A percentile compares a stretch with the other conserved stretches of the same genome.
These are phyloP conservation scores for Solanum gracilifrons DNA, from an alignment of 257 asterid species.

Conservation along the genomic window DNA sequence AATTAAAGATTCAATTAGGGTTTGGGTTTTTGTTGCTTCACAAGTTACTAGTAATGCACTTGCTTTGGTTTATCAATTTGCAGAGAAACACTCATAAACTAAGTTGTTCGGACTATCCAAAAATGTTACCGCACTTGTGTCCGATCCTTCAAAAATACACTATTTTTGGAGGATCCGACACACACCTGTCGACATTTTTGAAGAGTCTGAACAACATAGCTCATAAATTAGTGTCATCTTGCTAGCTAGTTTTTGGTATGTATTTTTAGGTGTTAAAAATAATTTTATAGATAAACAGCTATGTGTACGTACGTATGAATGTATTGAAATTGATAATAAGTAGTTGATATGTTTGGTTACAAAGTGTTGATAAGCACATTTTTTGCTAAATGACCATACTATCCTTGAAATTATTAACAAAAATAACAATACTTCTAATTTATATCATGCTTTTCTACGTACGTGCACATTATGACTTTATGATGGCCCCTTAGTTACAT, in stretches of 20 bases:
- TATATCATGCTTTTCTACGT: no score
- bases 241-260: neutral
- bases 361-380: neutral
- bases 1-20: conserved; percentile 37
- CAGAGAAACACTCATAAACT: conserved; percentile 19
- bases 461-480: no score
- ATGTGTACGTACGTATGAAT: neutral
- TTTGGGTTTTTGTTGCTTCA: conserved; percentile 42
- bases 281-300: neutral
- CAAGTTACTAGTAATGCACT: conserved; percentile 63
- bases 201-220: neutral
- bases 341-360: neutral
- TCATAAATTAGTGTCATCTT: neutral
- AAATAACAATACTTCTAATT: neutral
- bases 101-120: no score
- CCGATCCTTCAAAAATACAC: no score
- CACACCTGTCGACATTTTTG: no score
- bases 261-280: neutral
- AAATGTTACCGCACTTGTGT: no score
- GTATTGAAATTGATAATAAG: neutral
- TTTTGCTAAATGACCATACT: neutral
- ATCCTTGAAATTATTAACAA: neutral
- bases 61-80: conserved; percentile 61
- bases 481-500: no score
- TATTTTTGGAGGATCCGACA: no score